Percentiles rank a stretch among this genome's conserved stretches.
These are phyloP conservation scores for Sphagnurus paluster DNA, from an alignment of 1,284 basidiomycete genomes.

Conservation along the genomic window DNA sequence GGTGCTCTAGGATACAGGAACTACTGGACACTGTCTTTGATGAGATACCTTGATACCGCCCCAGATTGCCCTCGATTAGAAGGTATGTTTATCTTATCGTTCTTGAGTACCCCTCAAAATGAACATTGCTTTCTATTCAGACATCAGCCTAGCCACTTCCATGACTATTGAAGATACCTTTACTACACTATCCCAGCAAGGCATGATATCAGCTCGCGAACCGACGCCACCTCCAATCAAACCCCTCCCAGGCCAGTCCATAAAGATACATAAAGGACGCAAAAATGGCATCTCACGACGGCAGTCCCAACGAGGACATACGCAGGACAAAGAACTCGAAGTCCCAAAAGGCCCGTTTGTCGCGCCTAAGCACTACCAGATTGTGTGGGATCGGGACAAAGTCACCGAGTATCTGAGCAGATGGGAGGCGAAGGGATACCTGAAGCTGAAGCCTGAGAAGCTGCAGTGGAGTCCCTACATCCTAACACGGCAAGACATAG, in stretches of 20 bases:
- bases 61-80: conserved; percentile 68
- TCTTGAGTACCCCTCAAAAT: conserved; percentile 9
- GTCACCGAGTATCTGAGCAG: conserved; percentile 67
- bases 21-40: conserved; percentile 94
- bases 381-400: conserved; percentile 72
- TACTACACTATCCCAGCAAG: conserved; percentile 73
- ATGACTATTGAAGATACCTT: conserved; percentile 93
- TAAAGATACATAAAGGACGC: conserved; percentile 70
- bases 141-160: conserved; percentile 84
- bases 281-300: conserved; percentile 64
- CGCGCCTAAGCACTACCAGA: conserved; percentile 75
- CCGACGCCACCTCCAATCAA: conserved; percentile 48
- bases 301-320: conserved; percentile 59
- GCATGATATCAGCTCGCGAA: conserved; percentile 72
- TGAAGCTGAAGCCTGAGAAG: conserved; percentile 80
- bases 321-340: conserved; percentile 49
- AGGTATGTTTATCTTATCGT: conserved; percentile 51
- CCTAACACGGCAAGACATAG: conserved; percentile 46
- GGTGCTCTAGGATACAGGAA: conserved; percentile 92
- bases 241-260: conserved; percentile 73
- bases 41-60: conserved; percentile 73
- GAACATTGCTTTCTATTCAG: conserved; percentile 39
- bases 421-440: conserved; percentile 82
- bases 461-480: conserved; percentile 97
- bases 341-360: conserved; percentile 52